phyloP scores from a whole-genome alignment of 2,329 filamentous ascomycete genomes.

The Diaporthe velutina region DNA sequence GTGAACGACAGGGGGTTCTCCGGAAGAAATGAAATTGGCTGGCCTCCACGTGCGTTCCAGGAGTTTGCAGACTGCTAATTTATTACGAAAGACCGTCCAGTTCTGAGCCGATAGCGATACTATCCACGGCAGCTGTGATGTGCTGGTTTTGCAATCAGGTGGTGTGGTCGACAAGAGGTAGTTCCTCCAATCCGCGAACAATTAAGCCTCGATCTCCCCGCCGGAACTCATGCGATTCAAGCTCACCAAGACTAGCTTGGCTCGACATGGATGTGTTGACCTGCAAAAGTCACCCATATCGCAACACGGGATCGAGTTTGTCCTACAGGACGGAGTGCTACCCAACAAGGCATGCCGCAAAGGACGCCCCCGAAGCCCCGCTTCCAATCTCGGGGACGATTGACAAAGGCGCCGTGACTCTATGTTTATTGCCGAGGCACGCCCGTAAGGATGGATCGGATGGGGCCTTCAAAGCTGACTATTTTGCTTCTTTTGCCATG shows the following conservation, averaged over 20 bases:
- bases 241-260: constrained; percentile 9
- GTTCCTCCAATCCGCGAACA: neutral
- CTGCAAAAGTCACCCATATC: neutral
- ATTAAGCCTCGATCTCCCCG: neutral
- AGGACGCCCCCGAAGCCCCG: neutral
- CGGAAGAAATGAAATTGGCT: neutral
- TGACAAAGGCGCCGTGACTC: neutral
- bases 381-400: constrained; percentile 15
- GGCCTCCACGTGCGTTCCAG: neutral
- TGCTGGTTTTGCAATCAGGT: neutral
- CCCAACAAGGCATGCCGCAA: no score
- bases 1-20: neutral
- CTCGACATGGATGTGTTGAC: neutral
- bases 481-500: neutral
- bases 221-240: neutral
- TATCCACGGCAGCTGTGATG: neutral
- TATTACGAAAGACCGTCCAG: neutral
- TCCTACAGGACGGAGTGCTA: neutral
- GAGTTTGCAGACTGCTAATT: neutral
- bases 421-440: neutral
- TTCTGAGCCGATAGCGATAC: neutral
- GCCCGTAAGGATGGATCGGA: neutral
- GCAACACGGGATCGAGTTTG: no score
- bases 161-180: neutral
- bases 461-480: neutral